Evolutionary conservation across 176 grass and related monocot genomes (phyloP), one percentile per base, ranked within the genome.

Genomic region (Elymus sibiricus): DNA sequence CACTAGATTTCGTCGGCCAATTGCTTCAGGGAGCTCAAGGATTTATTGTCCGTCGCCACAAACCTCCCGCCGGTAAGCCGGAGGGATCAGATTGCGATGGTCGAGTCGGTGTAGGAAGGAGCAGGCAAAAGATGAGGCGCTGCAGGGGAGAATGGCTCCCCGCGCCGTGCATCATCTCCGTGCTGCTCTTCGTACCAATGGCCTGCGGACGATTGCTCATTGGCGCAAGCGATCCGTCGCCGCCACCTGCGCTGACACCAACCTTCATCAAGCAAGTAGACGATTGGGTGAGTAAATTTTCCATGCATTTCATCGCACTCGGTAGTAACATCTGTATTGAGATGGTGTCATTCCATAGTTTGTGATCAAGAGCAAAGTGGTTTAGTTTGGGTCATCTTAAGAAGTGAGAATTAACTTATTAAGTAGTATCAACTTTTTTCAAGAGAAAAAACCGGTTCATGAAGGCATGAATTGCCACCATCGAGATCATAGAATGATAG

Each of bases 181-280:
- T 87, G 28, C 85, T 76, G 69, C 59, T 84, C 85, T 42, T 84
- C 8, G 9, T 21, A 4, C 74, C 73, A 43, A 34, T 11, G 6
- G 4, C 5, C 5, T 65, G 44, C 21, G 10, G 82, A 44, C 64
- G 79, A 49, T 76, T 90, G 42, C 51, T 86, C n/a, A 37, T 87
- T 15, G 75, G 56, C 1, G 58, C 85, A 5, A 83, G 62, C 56
- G 46, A 67, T n/a, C 14, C 31, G 37, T 67, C 76, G 7, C 76
- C 81, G 6, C 82, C 44, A 15, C 80, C 71, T 22, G 47, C 81
- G 21, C 49, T 80, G 70, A 87, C 89, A 25, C 85, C 68, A 7
- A 0, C 49, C 47, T 32, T 91, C 56, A 56, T 87, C 70, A 66
- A 72, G 27, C 64, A 88, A 85, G 82, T 90, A 15, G 88, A 90